These are phyloP conservation scores for Cyberlindnera galapagoensis DNA, from an alignment of 805 yeast species.

Conservation along the genomic window DNA sequence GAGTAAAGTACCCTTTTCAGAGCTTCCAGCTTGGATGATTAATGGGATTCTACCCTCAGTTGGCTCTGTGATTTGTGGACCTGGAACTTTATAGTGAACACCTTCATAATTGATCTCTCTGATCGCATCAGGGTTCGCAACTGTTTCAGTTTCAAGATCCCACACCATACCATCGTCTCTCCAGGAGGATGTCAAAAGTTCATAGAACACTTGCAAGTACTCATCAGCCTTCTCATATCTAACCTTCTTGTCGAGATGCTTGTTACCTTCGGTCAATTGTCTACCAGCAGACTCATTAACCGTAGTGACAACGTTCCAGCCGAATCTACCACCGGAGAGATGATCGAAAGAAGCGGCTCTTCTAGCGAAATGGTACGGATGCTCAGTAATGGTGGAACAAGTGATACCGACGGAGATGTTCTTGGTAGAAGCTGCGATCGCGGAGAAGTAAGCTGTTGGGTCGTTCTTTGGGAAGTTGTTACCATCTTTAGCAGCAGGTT, in stretches of 20 bases:
- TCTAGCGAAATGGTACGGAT: conserved; percentile 40
- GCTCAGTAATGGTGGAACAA: conserved; percentile 39
- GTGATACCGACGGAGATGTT: conserved; percentile 37
- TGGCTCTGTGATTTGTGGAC: conserved; percentile 39
- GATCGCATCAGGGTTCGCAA: conserved; percentile 34
- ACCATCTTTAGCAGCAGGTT: conserved; percentile 30
- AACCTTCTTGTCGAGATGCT: conserved; percentile 34
- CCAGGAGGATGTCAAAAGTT: conserved; percentile 38
- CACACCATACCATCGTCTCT: conserved; percentile 34
- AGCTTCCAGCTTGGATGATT: conserved; percentile 40
- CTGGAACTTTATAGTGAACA: conserved; percentile 31
- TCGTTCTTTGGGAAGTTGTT: conserved; percentile 32
- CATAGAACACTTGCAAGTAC: conserved; percentile 36
- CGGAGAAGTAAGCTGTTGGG: conserved; percentile 32
- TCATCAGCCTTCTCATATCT: conserved; percentile 40
- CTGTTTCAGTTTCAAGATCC: conserved; percentile 26
- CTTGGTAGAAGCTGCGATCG: conserved; percentile 39
- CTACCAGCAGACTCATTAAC: conserved; percentile 38
- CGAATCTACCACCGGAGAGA: conserved; percentile 39
- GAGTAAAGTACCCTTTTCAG: conserved; percentile 33
- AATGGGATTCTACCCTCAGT: conserved; percentile 41
- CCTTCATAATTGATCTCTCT: conserved; percentile 38
- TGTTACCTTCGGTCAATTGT: conserved; percentile 32
- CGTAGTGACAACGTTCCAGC: conserved; percentile 44
- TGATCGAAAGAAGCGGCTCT: conserved; percentile 41